Base-by-base conservation (phyloP, 306 rosid genomes). In the Senna tora region DNA sequence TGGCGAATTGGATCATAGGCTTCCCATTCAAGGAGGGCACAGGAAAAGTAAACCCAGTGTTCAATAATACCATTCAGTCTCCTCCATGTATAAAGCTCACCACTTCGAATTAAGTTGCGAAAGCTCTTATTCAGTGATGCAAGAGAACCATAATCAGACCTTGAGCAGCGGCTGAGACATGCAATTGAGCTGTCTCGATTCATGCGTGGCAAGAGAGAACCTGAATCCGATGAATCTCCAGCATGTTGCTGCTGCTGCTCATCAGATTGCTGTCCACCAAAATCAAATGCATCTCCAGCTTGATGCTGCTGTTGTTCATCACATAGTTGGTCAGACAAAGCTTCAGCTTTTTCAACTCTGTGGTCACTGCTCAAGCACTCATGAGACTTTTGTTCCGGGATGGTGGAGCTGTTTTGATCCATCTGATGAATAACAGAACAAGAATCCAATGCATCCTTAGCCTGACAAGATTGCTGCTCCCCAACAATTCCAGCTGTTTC, bases 11-110 rank as follows among this genome's bases (percentile, higher is more conserved):
- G 98, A 83, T 93, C 96, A 30, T 88, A 93, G 12, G 98, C 98
- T 41, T 88, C 93, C 98, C 98, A 93, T 72, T 93, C 92, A 3
- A 87, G 93, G 39, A 86, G 87, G 28, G 88, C 84, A 50, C 92
- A 87, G 9, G 97, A 90, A 73, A 93, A 90, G 55, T 93, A 93
- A 80, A 93, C 75, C 98, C 98, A 93, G 42, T 90, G 98, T 57
- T 93, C 98, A 62, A 87, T 67, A 55, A 90, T 84, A 1, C 81
- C 92, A 71, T 87, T 81, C 22, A 73, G 62, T 68, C 97, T 86
- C 86, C 98, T 87, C 82, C 89, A 82, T 54, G 34, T 82, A 19
- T 90, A 90, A 32, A 93, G 96, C 77, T 88, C 97, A 3, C 98
- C 98, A 1, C 77, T 85, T 38, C 86, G 82, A 71, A 93, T 72